Conservation (phyloP, 441 rosid genomes). For the Eruca vesicaria region DNA sequence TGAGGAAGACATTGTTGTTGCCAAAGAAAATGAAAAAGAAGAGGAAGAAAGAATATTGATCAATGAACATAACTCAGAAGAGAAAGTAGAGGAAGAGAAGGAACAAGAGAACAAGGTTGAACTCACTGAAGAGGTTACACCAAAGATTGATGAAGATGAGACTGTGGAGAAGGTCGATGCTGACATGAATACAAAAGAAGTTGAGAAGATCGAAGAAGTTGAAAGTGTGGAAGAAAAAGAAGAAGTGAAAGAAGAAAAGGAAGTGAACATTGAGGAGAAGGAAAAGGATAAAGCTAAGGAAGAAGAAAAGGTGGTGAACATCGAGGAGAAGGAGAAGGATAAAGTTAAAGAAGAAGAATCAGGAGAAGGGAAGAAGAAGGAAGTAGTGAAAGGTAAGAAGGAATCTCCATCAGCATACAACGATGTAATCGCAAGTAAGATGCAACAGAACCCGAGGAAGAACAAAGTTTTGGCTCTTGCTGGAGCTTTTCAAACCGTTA, state of each 20-base stretch:
- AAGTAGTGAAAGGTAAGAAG: constrained; percentile 18
- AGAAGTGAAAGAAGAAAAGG: constrained; percentile 11
- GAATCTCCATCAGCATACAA: constrained; percentile 57
- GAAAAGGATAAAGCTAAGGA: background rate
- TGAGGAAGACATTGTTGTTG: constrained; percentile 25
- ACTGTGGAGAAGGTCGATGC: constrained; percentile 24
- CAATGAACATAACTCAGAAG: constrained; percentile 25
- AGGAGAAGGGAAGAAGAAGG: constrained; percentile 21
- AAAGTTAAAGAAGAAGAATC: background rate
- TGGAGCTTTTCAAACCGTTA: constrained; percentile 89
- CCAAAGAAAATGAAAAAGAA: constrained; percentile 4
- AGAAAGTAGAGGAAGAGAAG: constrained; percentile 18
- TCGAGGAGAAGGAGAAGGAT: background rate
- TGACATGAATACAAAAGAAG: constrained; percentile 20
- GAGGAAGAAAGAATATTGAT: background rate
- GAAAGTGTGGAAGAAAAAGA: constrained; percentile 25
- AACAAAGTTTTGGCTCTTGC: constrained; percentile 77
- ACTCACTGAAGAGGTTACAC: constrained; percentile 21
- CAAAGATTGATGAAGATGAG: constrained; percentile 28
- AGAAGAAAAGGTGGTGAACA: background rate
- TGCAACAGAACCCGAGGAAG: constrained; percentile 48
- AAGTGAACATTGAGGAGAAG: background rate
- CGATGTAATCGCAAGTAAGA: constrained; percentile 70
- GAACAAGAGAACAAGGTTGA: constrained; percentile 3
- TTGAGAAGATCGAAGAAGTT: constrained; percentile 24